phyloP scores from a whole-genome alignment of 768 basidiomycete genomes.

The Termitomyces heimii region DNA sequence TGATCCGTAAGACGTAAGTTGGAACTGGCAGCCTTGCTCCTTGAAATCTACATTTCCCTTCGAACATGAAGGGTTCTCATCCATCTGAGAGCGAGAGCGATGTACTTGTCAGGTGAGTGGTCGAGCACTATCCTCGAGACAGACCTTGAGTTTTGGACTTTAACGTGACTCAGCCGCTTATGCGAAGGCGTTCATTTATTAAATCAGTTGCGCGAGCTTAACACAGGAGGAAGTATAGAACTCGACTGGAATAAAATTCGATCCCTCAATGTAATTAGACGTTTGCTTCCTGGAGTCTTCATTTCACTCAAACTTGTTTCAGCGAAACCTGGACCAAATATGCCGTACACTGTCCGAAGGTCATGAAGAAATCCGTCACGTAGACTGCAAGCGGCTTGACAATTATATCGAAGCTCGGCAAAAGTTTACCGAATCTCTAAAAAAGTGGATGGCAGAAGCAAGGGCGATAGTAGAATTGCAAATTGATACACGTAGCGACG shows the following conservation, averaged over 20 bases:
- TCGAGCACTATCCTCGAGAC: not conserved
- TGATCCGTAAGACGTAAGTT: not conserved
- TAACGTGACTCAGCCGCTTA: not conserved
- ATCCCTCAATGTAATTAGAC: not conserved
- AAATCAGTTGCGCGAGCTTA: not conserved
- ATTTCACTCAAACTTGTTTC: not conserved
- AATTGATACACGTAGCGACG: too few species aligned
- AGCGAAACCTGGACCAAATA: not conserved
- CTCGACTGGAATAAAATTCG: not conserved
- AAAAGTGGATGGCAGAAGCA: not conserved
- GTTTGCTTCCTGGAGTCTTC: not conserved
- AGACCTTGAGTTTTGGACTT: not conserved
- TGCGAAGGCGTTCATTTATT: constrained; percentile 5
- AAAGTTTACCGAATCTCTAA: not conserved
- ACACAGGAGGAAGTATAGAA: not conserved
- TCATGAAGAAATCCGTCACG: not conserved
- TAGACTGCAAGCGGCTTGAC: constrained; percentile 1
- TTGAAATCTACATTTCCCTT: not conserved
- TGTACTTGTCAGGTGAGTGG: not conserved
- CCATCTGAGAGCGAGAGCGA: not conserved
- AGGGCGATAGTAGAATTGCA: not conserved
- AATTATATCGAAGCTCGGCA: not conserved
- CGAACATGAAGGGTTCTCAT: not conserved
- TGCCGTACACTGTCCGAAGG: not conserved
- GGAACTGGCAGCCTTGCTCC: not conserved